Evolutionary conservation across 2,329 filamentous ascomycete species (phyloP).

Genomic region (Aspergillus pseudoviridinutans): DNA sequence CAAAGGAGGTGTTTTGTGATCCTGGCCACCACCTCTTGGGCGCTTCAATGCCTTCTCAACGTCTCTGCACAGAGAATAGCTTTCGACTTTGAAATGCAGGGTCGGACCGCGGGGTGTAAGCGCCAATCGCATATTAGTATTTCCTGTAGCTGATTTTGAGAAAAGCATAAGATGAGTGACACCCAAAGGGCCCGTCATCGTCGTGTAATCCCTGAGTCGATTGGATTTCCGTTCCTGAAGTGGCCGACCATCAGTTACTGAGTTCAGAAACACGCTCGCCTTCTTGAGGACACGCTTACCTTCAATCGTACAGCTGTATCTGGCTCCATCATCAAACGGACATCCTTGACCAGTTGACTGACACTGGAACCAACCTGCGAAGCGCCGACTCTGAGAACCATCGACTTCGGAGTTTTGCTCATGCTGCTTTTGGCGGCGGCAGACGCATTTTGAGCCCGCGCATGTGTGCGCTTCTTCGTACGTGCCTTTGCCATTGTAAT

Average conservation of each 20-base stretch:
- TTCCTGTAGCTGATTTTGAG: slow-evolving; percentile 81
- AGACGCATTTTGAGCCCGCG: slow-evolving; percentile 58
- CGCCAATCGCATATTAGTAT: slow-evolving; percentile 85
- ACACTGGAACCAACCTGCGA: slow-evolving; percentile 89
- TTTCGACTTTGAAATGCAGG: slow-evolving; percentile 88
- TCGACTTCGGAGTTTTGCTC: slow-evolving; percentile 78
- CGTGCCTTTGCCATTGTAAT: slow-evolving; percentile 69
- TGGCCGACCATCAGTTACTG: background rate
- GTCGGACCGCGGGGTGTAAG: slow-evolving; percentile 88
- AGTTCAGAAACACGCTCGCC: background rate
- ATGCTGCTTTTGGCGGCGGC: slow-evolving; percentile 50
- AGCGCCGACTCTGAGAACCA: slow-evolving; percentile 96
- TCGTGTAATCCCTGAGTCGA: slow-evolving; percentile 83
- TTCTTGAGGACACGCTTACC: slow-evolving; percentile 32
- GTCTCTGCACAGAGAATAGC: slow-evolving; percentile 91
- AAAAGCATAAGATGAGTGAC: slow-evolving; percentile 92
- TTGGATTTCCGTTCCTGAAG: slow-evolving; percentile 74
- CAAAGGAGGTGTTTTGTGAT: slow-evolving; percentile 79
- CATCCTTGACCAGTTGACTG: slow-evolving; percentile 85
- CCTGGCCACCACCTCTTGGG: slow-evolving; percentile 75
- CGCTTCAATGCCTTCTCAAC: slow-evolving; percentile 78
- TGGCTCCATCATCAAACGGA: slow-evolving; percentile 91
- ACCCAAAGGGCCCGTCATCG: slow-evolving; percentile 91
- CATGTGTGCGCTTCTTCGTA: slow-evolving; percentile 85
- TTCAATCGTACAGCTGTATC: slow-evolving; percentile 85